Percentiles rank a stretch among this genome's conserved stretches.
Conservation (phyloP, 2,329 filamentous ascomycete genomes). For the Thyridium curvatum region DNA sequence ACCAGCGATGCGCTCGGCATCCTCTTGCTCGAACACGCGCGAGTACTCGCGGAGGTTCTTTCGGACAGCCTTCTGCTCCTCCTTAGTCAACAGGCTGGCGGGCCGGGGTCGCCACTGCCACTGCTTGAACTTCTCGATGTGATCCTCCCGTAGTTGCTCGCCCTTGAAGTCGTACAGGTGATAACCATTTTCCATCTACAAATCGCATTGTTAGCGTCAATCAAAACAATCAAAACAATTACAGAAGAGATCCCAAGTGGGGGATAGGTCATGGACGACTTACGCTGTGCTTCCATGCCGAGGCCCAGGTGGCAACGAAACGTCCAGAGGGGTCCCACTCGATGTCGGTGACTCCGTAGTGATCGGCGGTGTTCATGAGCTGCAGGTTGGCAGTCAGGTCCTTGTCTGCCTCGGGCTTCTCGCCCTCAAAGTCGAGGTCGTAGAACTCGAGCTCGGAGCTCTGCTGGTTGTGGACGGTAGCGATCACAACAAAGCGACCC, state of each 20-base stretch:
- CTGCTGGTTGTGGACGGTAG: slow-evolving; percentile 86
- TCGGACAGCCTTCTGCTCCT: slow-evolving; percentile 95
- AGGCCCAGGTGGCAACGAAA: slow-evolving; percentile 89
- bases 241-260: background rate
- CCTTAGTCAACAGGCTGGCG: slow-evolving; percentile 83
- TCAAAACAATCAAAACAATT: slow-evolving; percentile 1
- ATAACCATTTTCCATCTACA: slow-evolving; percentile 97
- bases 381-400: slow-evolving; percentile 91
- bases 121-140: slow-evolving; percentile 96
- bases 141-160: slow-evolving; percentile 80
- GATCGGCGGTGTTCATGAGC: slow-evolving; percentile 87
- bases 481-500: slow-evolving; percentile 90
- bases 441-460: slow-evolving; percentile 96
- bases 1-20: slow-evolving; percentile 85
- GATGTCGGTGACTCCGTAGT: slow-evolving; percentile 96
- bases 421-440: slow-evolving; percentile 96
- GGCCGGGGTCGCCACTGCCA: slow-evolving; percentile 91
- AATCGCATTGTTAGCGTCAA: slow-evolving; percentile 8
- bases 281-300: slow-evolving; percentile 93
- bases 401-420: slow-evolving; percentile 89
- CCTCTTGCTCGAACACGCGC: slow-evolving; percentile 90
- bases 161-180: slow-evolving; percentile 97
- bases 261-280: slow-evolving; percentile 29
- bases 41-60: slow-evolving; percentile 98
- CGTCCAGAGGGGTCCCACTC: slow-evolving; percentile 97